These are phyloP conservation scores for Rhytidiadelphus loreus DNA, from an alignment of 225 moss, liverwort and hornwort species.

Conservation along the genomic window DNA sequence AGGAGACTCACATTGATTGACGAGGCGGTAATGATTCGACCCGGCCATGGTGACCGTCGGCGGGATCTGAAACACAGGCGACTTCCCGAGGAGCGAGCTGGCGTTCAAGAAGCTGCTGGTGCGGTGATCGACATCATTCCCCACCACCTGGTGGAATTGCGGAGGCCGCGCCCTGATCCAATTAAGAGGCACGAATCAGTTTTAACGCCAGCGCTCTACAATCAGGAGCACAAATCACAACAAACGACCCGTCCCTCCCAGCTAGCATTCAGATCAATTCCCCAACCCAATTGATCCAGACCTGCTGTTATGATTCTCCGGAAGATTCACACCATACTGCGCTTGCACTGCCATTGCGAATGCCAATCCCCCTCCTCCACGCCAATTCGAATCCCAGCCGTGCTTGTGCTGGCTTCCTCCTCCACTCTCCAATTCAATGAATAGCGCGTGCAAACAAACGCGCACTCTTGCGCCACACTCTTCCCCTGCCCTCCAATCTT, in stretches of 20 bases:
- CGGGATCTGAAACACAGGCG: slow-evolving; percentile 52
- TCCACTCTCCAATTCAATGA: background rate
- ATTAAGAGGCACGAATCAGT: slow-evolving; percentile 9
- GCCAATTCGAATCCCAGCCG: background rate
- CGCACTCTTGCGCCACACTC: background rate
- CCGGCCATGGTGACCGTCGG: slow-evolving; percentile 25
- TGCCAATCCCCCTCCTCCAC: background rate
- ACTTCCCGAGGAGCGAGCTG: slow-evolving; percentile 39
- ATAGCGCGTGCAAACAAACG: background rate
- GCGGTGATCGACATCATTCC: slow-evolving; percentile 41
- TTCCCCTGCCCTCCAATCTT: background rate
- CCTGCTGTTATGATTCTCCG: slow-evolving; percentile 48
- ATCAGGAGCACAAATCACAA: background rate
- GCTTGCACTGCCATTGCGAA: slow-evolving; percentile 71
- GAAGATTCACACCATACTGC: slow-evolving; percentile 34
- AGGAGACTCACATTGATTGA: slow-evolving; percentile 9
- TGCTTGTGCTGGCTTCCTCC: background rate
- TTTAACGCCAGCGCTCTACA: background rate
- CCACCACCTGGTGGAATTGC: slow-evolving; percentile 16
- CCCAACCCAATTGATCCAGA: background rate
- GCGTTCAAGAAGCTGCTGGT: slow-evolving; percentile 24
- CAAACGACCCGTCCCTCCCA: background rate
- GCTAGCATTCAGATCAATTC: background rate
- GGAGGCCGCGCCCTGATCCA: slow-evolving; percentile 43
- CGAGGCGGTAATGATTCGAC: slow-evolving; percentile 51